phyloP scores from a whole-genome alignment of 2,329 filamentous ascomycete genomes.

The Scytalidium lignicola region DNA sequence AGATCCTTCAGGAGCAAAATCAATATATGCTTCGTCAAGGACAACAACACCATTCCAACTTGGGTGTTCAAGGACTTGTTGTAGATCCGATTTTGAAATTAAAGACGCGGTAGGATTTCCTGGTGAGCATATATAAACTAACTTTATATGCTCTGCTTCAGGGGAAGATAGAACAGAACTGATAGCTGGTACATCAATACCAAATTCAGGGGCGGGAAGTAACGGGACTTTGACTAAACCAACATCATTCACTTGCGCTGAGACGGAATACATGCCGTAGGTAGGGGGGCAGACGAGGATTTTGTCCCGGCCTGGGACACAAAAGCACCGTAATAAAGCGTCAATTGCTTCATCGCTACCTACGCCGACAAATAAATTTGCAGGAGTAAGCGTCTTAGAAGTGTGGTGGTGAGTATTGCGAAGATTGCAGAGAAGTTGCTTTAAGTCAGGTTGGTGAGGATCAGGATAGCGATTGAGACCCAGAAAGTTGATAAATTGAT shows the following conservation, averaged over 20 bases:
- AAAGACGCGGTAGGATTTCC: constrained; percentile 88
- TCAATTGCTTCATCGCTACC: constrained; percentile 97
- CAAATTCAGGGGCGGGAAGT: constrained; percentile 65
- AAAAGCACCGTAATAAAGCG: constrained; percentile 89
- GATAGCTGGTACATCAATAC: constrained; percentile 67
- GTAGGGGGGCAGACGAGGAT: constrained; percentile 95
- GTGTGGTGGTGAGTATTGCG: constrained; percentile 85
- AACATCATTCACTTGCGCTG: constrained; percentile 90
- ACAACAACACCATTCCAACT: constrained; percentile 95
- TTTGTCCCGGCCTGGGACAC: constrained; percentile 77
- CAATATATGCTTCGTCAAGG: constrained; percentile 93
- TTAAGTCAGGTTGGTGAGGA: constrained; percentile 84
- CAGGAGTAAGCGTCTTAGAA: constrained; percentile 63
- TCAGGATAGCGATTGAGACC: constrained; percentile 93
- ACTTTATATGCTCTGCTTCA: constrained; percentile 65
- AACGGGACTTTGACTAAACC: constrained; percentile 82
- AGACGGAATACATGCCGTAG: constrained; percentile 97
- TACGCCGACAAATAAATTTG: constrained; percentile 89
- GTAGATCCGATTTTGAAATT: constrained; percentile 70
- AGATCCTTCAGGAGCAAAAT: constrained; percentile 75
- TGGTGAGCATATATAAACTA: constrained; percentile 89
- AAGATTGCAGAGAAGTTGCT: constrained; percentile 78
- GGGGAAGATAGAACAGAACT: constrained; percentile 54
- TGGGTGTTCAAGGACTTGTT: constrained; percentile 71
- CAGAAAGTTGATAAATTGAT: constrained; percentile 60